Evolutionary conservation across 2,329 filamentous ascomycete genomes (phyloP).

Genomic region (Apiospora marii): DNA sequence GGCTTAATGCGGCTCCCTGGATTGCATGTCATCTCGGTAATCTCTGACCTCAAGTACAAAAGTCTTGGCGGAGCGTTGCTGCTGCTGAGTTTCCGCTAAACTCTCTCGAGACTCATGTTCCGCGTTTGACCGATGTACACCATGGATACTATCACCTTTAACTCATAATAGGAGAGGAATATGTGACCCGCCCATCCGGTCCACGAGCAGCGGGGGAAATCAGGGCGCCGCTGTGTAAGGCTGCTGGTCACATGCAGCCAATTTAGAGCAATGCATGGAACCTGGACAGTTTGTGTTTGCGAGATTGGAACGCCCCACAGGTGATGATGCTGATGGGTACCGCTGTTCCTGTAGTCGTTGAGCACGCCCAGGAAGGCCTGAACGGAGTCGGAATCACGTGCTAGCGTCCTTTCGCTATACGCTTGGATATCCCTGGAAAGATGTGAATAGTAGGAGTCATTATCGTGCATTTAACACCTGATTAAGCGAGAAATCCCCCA

Average conservation of each 20-base stretch:
- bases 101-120: not conserved
- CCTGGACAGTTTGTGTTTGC: not conserved
- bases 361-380: not conserved
- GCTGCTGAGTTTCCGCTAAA: not conserved
- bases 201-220: not conserved
- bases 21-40: not conserved
- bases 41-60: not conserved
- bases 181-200: not conserved
- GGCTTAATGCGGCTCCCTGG: not conserved
- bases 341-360: not conserved
- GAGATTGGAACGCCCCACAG: not conserved
- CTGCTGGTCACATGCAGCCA: not conserved
- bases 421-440: not conserved
- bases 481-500: not conserved
- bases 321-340: not conserved
- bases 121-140: not conserved
- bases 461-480: not conserved
- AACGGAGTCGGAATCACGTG: not conserved
- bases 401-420: not conserved
- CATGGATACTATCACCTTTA: not conserved
- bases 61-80: not conserved
- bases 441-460: not conserved
- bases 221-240: not conserved
- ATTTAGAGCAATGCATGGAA: not conserved
- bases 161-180: accelerated